Base-by-base conservation (phyloP, 1,284 basidiomycete species). In the Bjerkandera adusta region DNA sequence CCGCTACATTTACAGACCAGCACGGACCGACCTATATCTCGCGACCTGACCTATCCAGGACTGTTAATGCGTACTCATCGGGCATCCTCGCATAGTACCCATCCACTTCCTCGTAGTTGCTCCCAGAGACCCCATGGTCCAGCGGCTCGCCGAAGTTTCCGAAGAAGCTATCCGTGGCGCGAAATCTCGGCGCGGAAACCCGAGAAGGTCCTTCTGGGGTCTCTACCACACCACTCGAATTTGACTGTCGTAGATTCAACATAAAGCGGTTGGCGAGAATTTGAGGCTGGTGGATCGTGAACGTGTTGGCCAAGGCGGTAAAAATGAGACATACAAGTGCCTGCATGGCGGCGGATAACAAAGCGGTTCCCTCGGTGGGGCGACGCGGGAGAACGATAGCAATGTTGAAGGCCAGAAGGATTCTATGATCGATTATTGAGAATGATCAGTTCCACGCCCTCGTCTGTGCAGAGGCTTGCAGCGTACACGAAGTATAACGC, bases 141-240 rank as follows among this genome's bases (percentile, higher is more conserved):
- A 57, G 46, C 2, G 55, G 49, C 5, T 51, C 55, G 3, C 55
- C 55, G 2, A 57, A 40, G 46, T 57, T 52, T 4, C 55, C 55
- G 11, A 53, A 34, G 18, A 53, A 13, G 20, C 44, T 46, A 51
- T 24, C 10, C n/a, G 22, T 20, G 45, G 47, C 8, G 3, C 47
- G 39, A 5, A 49, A 43, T 8, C 33, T 15, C 21, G 27, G 26
- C 30, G 29, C 16, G 3, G 49, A 27, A n/a, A n/a, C n/a, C n/a
- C n/a, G n/a, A n/a, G n/a, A n/a, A n/a, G n/a, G n/a, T n/a, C n/a
- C n/a, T n/a, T n/a, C n/a, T n/a, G n/a, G n/a, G n/a, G n/a, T n/a
- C n/a, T n/a, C n/a, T n/a, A n/a, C n/a, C n/a, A n/a, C n/a, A n/a
- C n/a, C n/a, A n/a, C n/a, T n/a, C 11, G 40, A 20, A 11, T 20